These are phyloP conservation scores for Brachypodium distachyon DNA, from an alignment of 202 grass and related monocot species.

Conservation along the genomic window DNA sequence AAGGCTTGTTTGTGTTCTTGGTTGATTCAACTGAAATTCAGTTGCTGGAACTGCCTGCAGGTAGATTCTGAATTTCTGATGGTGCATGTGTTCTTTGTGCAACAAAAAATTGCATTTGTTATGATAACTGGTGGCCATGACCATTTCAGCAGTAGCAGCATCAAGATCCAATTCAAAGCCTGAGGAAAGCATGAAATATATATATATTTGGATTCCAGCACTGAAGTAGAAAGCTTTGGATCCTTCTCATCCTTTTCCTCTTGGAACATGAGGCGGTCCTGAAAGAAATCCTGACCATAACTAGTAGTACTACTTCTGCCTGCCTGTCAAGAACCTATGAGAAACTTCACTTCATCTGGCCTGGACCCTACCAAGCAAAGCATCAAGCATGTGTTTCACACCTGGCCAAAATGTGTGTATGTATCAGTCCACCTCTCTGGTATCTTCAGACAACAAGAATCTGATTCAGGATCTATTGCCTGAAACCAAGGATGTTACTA, in stretches of 20 bases:
- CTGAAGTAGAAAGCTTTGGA: slow-evolving; percentile 26
- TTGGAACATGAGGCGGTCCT: slow-evolving; percentile 25
- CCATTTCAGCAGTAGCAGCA: neutral
- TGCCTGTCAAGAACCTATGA: neutral
- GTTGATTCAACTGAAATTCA: neutral
- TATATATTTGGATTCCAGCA: slow-evolving; percentile 2
- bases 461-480: neutral
- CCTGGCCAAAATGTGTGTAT: neutral
- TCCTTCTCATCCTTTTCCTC: slow-evolving; percentile 1
- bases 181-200: neutral
- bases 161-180: neutral
- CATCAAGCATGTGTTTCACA: slow-evolving; percentile 5
- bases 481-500: slow-evolving; percentile 3
- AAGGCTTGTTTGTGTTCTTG: neutral
- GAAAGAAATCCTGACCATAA: slow-evolving; percentile 2
- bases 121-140: neutral
- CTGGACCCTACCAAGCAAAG: neutral
- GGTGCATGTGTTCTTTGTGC: neutral
- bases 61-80: neutral
- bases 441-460: slow-evolving; percentile 6
- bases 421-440: neutral
- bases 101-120: neutral
- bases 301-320: neutral
- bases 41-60: neutral
- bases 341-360: neutral